Conservation (phyloP, 257 asterid species). For the Oldenlandia corymbosa region DNA sequence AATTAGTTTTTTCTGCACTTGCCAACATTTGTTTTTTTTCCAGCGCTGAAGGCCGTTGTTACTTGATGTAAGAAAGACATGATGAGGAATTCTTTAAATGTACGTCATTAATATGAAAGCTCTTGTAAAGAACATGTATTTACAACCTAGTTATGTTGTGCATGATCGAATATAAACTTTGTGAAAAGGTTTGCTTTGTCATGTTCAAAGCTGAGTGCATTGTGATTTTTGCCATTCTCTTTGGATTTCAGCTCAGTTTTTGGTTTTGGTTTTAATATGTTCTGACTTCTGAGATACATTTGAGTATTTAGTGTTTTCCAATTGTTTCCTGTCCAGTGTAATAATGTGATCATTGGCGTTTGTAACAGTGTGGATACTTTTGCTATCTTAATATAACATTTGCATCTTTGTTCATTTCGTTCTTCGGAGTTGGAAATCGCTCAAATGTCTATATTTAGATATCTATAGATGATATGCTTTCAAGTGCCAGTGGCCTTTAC, state of each 20-base stretch:
- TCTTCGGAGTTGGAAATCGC: neutral
- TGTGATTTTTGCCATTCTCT: neutral
- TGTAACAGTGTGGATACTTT: neutral
- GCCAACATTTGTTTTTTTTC: neutral
- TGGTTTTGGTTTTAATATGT: neutral
- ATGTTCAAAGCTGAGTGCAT: neutral
- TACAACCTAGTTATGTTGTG: neutral
- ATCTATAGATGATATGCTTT: too few species aligned
- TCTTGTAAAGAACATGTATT: neutral
- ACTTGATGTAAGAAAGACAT: neutral
- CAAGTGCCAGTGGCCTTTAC: too few species aligned
- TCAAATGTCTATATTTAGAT: too few species aligned
- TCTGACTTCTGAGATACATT: neutral
- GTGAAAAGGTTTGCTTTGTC: neutral
- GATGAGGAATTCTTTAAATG: neutral
- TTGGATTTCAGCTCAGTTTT: neutral
- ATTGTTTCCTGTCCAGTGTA: neutral
- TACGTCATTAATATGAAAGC: neutral
- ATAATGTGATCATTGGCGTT: too few species aligned
- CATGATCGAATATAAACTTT: neutral
- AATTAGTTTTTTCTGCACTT: neutral
- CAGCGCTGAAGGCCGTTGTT: neutral
- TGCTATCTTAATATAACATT: neutral
- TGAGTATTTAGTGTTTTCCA: neutral
- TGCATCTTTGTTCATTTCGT: neutral